A percentile compares a stretch with the other conserved stretches of the same genome.
phyloP scores from a whole-genome alignment of 345 rosid species.

The Eucalyptus regnans region DNA sequence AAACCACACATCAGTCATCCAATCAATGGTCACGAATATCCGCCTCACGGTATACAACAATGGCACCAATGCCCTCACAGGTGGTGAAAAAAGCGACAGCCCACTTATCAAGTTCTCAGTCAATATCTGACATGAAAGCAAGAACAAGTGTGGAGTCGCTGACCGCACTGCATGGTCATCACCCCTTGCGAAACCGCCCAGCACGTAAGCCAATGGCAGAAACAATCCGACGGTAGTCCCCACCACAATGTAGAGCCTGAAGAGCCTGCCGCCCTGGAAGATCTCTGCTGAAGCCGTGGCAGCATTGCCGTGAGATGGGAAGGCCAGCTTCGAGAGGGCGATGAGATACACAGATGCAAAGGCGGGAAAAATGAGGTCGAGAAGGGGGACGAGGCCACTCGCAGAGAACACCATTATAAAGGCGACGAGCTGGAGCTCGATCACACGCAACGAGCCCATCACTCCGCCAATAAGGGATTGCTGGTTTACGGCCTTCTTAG shows the following conservation, averaged over 20 bases:
- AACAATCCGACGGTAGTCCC: constrained; percentile 77
- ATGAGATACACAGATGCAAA: constrained; percentile 33
- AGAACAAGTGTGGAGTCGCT: constrained; percentile 74
- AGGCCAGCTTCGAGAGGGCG: constrained; percentile 28
- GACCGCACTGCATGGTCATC: constrained; percentile 68
- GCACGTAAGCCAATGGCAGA: constrained; percentile 71
- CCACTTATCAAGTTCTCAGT: constrained; percentile 72
- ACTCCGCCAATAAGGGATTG: constrained; percentile 25
- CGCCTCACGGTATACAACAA: constrained; percentile 69
- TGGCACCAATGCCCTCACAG: constrained; percentile 80
- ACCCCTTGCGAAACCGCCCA: constrained; percentile 92
- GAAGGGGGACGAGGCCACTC: constrained; percentile 81
- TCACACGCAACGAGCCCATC: constrained; percentile 74
- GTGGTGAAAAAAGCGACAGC: constrained; percentile 62
- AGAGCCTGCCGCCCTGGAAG: constrained; percentile 46
- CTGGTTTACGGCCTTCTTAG: background rate
- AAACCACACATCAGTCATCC: constrained; percentile 70
- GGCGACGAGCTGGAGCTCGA: constrained; percentile 83
- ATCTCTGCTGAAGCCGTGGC: constrained; percentile 32
- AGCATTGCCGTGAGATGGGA: constrained; percentile 35
- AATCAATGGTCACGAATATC: constrained; percentile 54
- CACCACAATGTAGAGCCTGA: constrained; percentile 42
- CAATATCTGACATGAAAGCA: constrained; percentile 82
- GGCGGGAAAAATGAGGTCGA: constrained; percentile 73
- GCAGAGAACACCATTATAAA: constrained; percentile 82